phyloP scores from a whole-genome alignment of 2,329 filamentous ascomycete species.

The Cryphonectria carpinicola region DNA sequence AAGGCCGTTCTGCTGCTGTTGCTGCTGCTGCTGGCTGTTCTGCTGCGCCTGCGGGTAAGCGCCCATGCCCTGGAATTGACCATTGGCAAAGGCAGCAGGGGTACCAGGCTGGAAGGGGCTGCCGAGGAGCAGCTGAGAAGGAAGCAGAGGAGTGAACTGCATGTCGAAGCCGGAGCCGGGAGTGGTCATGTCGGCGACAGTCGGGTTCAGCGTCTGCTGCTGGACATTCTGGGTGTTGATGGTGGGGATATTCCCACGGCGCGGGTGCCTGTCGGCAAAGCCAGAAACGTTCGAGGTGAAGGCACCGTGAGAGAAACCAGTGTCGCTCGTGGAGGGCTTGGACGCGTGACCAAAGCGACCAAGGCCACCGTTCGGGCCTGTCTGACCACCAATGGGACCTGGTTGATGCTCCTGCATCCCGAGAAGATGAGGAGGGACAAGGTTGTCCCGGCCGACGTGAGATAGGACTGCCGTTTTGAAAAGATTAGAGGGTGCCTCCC shows the following conservation, averaged over 20 bases:
- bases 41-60: conserved; percentile 71
- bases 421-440: conserved; percentile 84
- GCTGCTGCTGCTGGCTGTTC: conserved; percentile 53
- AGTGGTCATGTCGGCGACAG: conserved; percentile 75
- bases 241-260: conserved; percentile 82
- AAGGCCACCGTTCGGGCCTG: conserved; percentile 58
- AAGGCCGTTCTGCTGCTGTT: conserved; percentile 63
- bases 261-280: conserved; percentile 85
- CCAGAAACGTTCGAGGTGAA: conserved; percentile 86
- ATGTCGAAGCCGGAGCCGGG: conserved; percentile 92
- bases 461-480: conserved; percentile 83
- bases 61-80: conserved; percentile 86
- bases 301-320: conserved; percentile 89
- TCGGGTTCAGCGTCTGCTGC: conserved; percentile 48
- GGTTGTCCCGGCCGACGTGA: conserved; percentile 77
- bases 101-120: conserved; percentile 97
- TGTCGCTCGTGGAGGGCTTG: conserved; percentile 82
- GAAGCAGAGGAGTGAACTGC: conserved; percentile 96
- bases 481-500: conserved; percentile 59
- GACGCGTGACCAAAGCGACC: conserved; percentile 74
- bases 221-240: conserved; percentile 83
- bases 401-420: conserved; percentile 85
- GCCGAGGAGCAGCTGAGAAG: conserved; percentile 90
- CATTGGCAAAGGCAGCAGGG: conserved; percentile 84
- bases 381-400: conserved; percentile 61